phyloP scores from a whole-genome alignment of 768 basidiomycete species.

The Auricularia heimuer region DNA sequence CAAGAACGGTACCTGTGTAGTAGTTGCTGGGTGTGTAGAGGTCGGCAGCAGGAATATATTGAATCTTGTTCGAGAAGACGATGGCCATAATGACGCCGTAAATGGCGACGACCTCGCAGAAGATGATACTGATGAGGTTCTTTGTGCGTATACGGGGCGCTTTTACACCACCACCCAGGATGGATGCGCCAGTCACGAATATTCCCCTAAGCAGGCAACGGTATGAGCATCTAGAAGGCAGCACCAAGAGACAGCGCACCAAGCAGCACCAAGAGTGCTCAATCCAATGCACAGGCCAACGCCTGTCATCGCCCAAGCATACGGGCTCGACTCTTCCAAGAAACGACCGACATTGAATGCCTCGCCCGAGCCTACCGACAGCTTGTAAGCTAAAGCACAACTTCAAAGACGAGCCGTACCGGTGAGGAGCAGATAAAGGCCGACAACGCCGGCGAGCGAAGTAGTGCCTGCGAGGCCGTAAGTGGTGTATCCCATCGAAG shows the following conservation, averaged over 20 bases:
- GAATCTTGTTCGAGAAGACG: constrained; percentile 82
- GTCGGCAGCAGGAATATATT: constrained; percentile 43
- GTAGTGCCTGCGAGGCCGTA: constrained; percentile 31
- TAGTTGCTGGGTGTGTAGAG: constrained; percentile 85
- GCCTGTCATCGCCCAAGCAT: constrained; percentile 84
- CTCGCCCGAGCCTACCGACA: constrained; percentile 62
- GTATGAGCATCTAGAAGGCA: neutral
- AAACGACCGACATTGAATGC: constrained; percentile 91
- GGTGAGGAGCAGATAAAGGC: constrained; percentile 83
- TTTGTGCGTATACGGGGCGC: constrained; percentile 92
- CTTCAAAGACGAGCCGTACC: constrained; percentile 36
- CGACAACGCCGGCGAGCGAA: constrained; percentile 54
- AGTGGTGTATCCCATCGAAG: constrained; percentile 21
- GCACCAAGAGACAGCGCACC: constrained; percentile 36
- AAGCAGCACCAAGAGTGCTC: constrained; percentile 90
- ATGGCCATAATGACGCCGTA: constrained; percentile 98
- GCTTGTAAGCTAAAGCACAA: neutral
- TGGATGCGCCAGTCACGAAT: constrained; percentile 92
- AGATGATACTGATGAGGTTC: constrained; percentile 84
- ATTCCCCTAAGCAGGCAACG: constrained; percentile 64
- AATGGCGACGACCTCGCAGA: constrained; percentile 98
- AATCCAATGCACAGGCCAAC: constrained; percentile 89
- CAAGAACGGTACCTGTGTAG: constrained; percentile 58
- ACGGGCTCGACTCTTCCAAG: constrained; percentile 89
- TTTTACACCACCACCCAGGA: constrained; percentile 90